Conservation (phyloP, 805 yeast genomes). For the Myxozyma monticola region DNA sequence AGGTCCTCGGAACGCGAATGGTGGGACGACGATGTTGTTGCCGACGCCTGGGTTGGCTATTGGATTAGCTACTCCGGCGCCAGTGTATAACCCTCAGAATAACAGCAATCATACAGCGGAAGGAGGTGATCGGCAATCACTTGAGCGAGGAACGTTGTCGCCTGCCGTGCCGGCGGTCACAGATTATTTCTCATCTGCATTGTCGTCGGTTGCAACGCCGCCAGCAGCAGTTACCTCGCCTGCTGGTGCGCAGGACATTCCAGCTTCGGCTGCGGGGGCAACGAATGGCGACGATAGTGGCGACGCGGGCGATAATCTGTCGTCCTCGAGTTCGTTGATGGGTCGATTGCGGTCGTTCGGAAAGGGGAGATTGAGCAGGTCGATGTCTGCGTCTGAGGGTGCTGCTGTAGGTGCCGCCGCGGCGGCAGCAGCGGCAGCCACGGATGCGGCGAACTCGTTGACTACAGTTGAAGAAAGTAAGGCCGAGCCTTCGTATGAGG, state of each 20-base stretch:
- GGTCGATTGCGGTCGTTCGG: constrained; percentile 38
- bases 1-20: constrained; percentile 3
- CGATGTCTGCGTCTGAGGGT: constrained; percentile 14
- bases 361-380: constrained; percentile 30
- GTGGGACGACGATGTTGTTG: constrained; percentile 3
- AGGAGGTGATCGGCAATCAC: not conserved
- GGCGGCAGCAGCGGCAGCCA: constrained; percentile 24
- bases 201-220: constrained; percentile 8
- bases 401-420: constrained; percentile 3
- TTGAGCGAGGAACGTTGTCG: constrained; percentile 1
- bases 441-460: constrained; percentile 26
- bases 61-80: constrained; percentile 33
- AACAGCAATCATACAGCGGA: constrained; percentile 9
- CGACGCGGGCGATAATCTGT: constrained; percentile 7
- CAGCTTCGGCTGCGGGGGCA: not conserved
- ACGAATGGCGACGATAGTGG: not conserved
- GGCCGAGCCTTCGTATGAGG: constrained; percentile 35
- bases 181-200: constrained; percentile 30
- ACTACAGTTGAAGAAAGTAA: constrained; percentile 25
- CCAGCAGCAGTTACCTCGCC: constrained; percentile 9
- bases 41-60: constrained; percentile 28
- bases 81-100: constrained; percentile 27
- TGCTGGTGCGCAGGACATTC: not conserved
- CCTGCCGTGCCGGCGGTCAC: constrained; percentile 16
- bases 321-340: constrained; percentile 34